Percentiles rank a stretch among this genome's conserved stretches.
phyloP scores from a whole-genome alignment of 2,329 filamentous ascomycete species.

The Aphanoascus verrucosus region DNA sequence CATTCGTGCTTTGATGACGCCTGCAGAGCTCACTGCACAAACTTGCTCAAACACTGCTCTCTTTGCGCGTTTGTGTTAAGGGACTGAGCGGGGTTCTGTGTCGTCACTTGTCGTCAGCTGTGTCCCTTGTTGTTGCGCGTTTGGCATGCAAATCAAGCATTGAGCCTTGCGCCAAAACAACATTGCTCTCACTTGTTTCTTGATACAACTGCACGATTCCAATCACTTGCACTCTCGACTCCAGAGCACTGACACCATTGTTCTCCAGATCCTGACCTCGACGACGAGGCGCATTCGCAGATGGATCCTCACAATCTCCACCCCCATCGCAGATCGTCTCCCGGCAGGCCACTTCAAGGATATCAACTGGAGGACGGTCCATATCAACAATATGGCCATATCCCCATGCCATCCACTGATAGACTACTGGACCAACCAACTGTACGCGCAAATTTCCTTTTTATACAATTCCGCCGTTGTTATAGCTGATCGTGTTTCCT shows the following conservation, averaged over 20 bases:
- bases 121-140: too few relatives aligned
- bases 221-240: not conserved
- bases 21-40: constrained; percentile 1
- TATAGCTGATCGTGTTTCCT: not conserved
- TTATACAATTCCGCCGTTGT: not conserved
- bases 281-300: constrained; percentile 34
- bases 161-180: not conserved
- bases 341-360: constrained; percentile 60
- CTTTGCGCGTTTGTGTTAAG: too few relatives aligned
- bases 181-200: not conserved
- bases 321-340: constrained; percentile 57
- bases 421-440: constrained; percentile 73
- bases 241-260: not conserved
- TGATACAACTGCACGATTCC: not conserved
- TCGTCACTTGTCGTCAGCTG: not conserved
- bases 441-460: constrained; percentile 42
- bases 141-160: not conserved
- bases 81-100: too few relatives aligned
- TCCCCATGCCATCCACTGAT: constrained; percentile 65
- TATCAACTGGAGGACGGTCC: constrained; percentile 77
- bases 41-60: not conserved
- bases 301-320: constrained; percentile 45
- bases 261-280: constrained; percentile 31
- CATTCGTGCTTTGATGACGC: not conserved
- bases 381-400: constrained; percentile 49